Base-by-base conservation (phyloP, 208 protist species). In the Acanthamoeba culbertsoni region DNA sequence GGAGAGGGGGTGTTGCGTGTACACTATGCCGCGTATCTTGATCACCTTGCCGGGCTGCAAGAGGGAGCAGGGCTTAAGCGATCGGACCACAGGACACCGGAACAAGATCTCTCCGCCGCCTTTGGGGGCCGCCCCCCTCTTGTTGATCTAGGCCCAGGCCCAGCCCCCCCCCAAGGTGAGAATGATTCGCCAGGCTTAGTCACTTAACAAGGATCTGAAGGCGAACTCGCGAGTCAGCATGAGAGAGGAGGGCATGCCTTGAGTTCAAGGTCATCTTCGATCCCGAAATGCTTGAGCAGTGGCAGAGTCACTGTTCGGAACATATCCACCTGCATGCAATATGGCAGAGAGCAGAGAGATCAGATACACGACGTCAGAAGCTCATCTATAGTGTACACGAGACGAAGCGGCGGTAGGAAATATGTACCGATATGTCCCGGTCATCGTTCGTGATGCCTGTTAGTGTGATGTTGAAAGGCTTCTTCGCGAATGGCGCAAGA, bases 401-500 rank as follows among this genome's bases (percentile, higher is more conserved):
- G n/a, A n/a, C n/a, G n/a, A n/a, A n/a, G n/a, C n/a, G n/a, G n/a
- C n/a, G n/a, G n/a, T n/a, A n/a, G n/a, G n/a, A n/a, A n/a, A n/a
- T 33, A 93, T 79, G 46, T 84, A 95, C 96, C 12, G 94, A 97
- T 20, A 97, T 65, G 57, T 97, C 96, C 23, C 88, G 79, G 0
- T 93, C 90, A 59, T 94, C 62, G 94, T 98, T 98, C 26, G 97
- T 98, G 71, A 98, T 95, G 92, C 96, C 97, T 28, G 40, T 96
- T 14, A 98, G 91, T 7, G 84, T 95, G 14, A 96, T 68, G 16
- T 51, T 35, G 10, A 97, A 18, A 16, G 96, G 92, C 40, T 55
- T 43, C 94, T 98, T 98, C 33, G 86, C 77, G 88, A 98, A 98
- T 0, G 97, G 97, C 23, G 95, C 94, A 16, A 98, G 59, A 23